Percentiles rank a stretch among this genome's conserved stretches.
Evolutionary conservation across 2,329 filamentous ascomycete genomes (phyloP).

Genomic region (Pezicula carpinea): DNA sequence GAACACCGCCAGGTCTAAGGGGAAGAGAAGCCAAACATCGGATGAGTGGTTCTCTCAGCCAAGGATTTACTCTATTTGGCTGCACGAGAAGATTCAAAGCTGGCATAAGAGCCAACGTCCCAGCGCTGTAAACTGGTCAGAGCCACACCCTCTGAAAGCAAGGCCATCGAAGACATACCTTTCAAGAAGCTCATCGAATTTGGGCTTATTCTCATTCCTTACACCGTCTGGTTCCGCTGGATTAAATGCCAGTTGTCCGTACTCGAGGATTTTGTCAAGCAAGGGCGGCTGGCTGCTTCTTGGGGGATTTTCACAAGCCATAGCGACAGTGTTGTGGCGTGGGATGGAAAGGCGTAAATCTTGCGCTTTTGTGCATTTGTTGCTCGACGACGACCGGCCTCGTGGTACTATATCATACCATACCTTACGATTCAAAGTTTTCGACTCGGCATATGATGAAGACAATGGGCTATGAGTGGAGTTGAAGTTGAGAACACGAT

Average conservation of each 20-base stretch:
- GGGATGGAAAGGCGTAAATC: background rate
- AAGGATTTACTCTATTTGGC: slow-evolving; percentile 51
- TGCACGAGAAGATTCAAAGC: slow-evolving; percentile 60
- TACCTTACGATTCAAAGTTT: too few species aligned
- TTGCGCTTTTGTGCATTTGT: background rate
- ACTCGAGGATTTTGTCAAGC: slow-evolving; percentile 23
- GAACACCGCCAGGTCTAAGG: slow-evolving; percentile 57
- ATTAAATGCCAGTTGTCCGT: slow-evolving; percentile 25
- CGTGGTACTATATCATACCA: too few species aligned
- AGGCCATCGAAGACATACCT: slow-evolving; percentile 9
- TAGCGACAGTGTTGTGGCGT: background rate
- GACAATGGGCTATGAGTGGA: too few species aligned
- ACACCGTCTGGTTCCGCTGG: slow-evolving; percentile 15
- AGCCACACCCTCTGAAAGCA: background rate
- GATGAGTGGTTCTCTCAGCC: slow-evolving; percentile 55
- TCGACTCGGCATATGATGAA: too few species aligned
- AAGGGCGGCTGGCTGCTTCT: slow-evolving; percentile 18
- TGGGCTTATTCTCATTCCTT: slow-evolving; percentile 10
- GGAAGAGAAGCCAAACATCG: slow-evolving; percentile 56
- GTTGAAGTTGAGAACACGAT: too few species aligned
- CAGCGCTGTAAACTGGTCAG: slow-evolving; percentile 28
- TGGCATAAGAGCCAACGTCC: slow-evolving; percentile 52
- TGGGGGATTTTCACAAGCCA: background rate
- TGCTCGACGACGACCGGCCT: too few species aligned
- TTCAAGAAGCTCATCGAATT: slow-evolving; percentile 20